These are phyloP conservation scores for Protomyces inundatus DNA, from an alignment of 1,139 yeast species.

Conservation along the genomic window DNA sequence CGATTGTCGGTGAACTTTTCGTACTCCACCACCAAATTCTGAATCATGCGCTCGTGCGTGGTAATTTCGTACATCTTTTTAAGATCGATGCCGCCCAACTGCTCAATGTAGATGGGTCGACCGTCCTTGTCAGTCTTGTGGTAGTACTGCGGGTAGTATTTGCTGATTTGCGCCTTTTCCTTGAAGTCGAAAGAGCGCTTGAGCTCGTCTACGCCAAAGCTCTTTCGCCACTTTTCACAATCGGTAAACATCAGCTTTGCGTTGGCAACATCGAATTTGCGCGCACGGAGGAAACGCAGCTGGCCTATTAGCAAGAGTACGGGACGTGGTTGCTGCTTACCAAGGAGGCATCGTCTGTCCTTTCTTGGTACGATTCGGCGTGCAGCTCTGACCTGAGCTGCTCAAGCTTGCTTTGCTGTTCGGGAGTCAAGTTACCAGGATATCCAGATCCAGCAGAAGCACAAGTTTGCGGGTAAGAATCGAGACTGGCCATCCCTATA, in stretches of 20 bases:
- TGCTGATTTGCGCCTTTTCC: constrained; percentile 68
- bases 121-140: constrained; percentile 97
- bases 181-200: constrained; percentile 79
- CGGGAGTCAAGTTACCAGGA: constrained; percentile 61
- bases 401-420: constrained; percentile 57
- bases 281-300: constrained; percentile 86
- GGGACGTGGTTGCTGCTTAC: constrained; percentile 32
- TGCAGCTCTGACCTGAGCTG: constrained; percentile 55
- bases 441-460: constrained; percentile 18
- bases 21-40: constrained; percentile 95
- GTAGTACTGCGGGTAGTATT: constrained; percentile 90
- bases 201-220: constrained; percentile 80
- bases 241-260: constrained; percentile 76
- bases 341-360: constrained; percentile 85
- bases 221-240: constrained; percentile 89
- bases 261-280: constrained; percentile 79
- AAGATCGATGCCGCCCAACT: constrained; percentile 83
- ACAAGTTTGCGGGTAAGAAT: constrained; percentile 20
- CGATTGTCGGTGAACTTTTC: constrained; percentile 80
- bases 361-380: constrained; percentile 60
- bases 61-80: constrained; percentile 89
- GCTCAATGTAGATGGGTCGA: constrained; percentile 91
- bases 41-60: constrained; percentile 91
- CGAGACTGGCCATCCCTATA: constrained; percentile 8
- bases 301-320: constrained; percentile 19